These are phyloP conservation scores for Aureobasidium sp. DNA, from an alignment of 2,329 filamentous ascomycete genomes.

Conservation along the genomic window DNA sequence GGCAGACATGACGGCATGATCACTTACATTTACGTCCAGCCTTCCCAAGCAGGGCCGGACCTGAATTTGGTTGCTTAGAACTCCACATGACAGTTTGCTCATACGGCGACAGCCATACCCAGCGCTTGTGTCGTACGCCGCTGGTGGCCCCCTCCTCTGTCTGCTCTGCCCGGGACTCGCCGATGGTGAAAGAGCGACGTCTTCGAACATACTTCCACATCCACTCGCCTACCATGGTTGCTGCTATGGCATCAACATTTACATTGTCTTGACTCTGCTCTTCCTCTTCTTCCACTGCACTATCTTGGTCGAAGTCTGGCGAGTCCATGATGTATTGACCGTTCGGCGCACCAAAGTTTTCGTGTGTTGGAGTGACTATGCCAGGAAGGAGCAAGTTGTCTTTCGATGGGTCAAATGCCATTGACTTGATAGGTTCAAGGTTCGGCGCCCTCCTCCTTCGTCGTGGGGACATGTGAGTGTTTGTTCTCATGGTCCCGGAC, in stretches of 20 bases:
- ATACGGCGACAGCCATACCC: constrained; percentile 98
- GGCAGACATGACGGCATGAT: constrained; percentile 6
- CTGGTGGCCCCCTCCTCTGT: constrained; percentile 45
- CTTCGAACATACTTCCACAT: constrained; percentile 87
- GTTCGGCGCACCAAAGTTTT: background rate
- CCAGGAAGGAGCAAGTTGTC: constrained; percentile 12
- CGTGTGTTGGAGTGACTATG: background rate
- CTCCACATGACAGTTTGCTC: constrained; percentile 97
- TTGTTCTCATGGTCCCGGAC: constrained; percentile 61
- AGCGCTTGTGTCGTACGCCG: constrained; percentile 77
- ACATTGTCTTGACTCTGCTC: constrained; percentile 40
- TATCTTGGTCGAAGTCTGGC: constrained; percentile 9
- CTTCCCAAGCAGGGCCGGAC: constrained; percentile 85
- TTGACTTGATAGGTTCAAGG: constrained; percentile 31
- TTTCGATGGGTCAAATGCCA: constrained; percentile 28
- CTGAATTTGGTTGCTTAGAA: constrained; percentile 88
- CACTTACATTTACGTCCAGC: constrained; percentile 85
- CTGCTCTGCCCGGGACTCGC: constrained; percentile 47
- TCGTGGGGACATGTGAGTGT: constrained; percentile 49
- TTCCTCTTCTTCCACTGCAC: constrained; percentile 11
- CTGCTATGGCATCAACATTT: constrained; percentile 93
- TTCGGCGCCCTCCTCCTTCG: constrained; percentile 26
- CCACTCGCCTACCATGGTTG: constrained; percentile 97
- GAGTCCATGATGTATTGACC: background rate
- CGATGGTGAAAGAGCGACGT: constrained; percentile 82